These are phyloP conservation scores for Boletus sp. DNA, from an alignment of 768 basidiomycete genomes.

Conservation along the genomic window DNA sequence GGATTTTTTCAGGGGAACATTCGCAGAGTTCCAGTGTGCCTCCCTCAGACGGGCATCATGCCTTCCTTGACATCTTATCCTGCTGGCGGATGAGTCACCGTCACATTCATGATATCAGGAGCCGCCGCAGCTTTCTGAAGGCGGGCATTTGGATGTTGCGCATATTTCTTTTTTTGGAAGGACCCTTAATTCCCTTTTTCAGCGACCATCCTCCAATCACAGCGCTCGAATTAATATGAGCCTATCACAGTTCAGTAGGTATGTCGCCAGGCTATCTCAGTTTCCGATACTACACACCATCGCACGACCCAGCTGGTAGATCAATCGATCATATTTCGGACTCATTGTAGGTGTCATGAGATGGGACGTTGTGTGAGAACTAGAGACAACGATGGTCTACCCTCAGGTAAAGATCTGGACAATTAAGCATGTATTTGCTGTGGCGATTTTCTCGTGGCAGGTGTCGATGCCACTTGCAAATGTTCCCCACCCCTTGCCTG, in stretches of 20 bases:
- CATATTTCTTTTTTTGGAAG: no score
- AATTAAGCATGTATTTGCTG: slow-evolving; percentile 9
- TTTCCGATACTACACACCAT: background rate
- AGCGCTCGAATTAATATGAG: no score
- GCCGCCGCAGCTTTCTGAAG: no score
- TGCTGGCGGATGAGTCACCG: background rate
- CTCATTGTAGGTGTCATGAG: background rate
- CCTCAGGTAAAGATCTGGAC: background rate
- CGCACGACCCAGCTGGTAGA: background rate
- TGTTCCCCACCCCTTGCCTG: slow-evolving; percentile 8
- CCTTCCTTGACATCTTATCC: no score
- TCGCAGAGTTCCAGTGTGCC: no score
- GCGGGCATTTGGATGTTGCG: no score
- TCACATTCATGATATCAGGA: background rate
- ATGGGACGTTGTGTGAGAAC: background rate
- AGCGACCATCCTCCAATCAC: no score
- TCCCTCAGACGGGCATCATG: no score
- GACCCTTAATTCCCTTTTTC: no score
- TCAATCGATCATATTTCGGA: background rate
- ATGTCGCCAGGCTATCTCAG: background rate
- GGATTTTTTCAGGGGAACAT: no score
- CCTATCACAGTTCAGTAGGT: background rate
- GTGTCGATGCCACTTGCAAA: background rate
- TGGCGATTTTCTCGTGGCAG: background rate
- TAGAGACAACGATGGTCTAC: background rate